A percentile compares a stretch with the other conserved stretches of the same genome.
Evolutionary conservation across 1,284 basidiomycete genomes (phyloP).

Genomic region (Heterobasidion parviporum): DNA sequence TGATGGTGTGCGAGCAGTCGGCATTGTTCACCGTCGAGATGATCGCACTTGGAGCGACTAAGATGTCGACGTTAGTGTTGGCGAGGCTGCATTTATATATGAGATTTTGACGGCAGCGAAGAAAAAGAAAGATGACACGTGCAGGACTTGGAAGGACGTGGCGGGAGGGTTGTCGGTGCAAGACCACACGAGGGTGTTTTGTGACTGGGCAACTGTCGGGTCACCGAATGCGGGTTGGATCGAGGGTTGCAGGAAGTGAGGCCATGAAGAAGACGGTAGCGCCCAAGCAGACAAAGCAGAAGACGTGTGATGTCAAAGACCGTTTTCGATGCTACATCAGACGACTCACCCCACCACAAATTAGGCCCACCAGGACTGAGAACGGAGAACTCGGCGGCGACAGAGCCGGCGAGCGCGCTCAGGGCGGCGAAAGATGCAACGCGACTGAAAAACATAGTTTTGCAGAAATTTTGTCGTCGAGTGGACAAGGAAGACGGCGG

Average conservation of each 20-base stretch:
- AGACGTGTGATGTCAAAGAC: neutral
- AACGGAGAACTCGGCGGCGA: no score
- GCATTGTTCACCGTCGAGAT: constrained; percentile 46
- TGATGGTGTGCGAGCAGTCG: constrained; percentile 52
- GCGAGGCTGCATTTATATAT: constrained; percentile 22
- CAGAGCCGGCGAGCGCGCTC: no score
- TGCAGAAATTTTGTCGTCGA: no score
- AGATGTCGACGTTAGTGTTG: constrained; percentile 28
- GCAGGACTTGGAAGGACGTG: constrained; percentile 7
- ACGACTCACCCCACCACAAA: no score
- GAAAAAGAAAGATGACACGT: neutral
- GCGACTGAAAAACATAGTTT: no score
- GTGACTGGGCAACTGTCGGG: constrained; percentile 7
- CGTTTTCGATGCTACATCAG: no score
- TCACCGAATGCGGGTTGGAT: neutral
- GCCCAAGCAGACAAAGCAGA: neutral
- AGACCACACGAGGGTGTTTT: constrained; percentile 10
- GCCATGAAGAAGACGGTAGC: no score
- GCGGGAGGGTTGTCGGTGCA: constrained; percentile 6
- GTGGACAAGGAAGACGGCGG: no score
- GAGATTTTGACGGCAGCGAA: neutral
- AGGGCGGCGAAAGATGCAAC: no score
- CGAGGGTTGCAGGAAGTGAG: no score
- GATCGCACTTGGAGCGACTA: constrained; percentile 28
- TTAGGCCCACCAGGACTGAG: no score